Evolutionary conservation across 495 filamentous ascomycete species (phyloP).

Genomic region (Sordaria brevicollis): DNA sequence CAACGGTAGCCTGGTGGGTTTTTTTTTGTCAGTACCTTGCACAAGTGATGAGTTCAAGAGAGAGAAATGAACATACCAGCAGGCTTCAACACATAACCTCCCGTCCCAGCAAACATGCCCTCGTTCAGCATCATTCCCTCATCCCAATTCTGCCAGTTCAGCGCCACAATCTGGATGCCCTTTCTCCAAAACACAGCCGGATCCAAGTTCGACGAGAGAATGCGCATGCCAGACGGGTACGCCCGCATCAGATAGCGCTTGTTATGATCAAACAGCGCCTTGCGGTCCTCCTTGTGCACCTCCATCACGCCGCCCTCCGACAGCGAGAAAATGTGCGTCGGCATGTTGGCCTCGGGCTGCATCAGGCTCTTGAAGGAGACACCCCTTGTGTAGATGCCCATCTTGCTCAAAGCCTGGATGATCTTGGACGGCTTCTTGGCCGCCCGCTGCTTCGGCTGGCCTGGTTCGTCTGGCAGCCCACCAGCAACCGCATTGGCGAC

Average conservation of each 20-base stretch:
- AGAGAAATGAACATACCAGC: slow-evolving; percentile 26
- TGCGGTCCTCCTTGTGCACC: slow-evolving; percentile 49
- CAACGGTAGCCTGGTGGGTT: slow-evolving; percentile 22
- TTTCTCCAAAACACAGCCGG: slow-evolving; percentile 76
- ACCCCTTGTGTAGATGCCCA: slow-evolving; percentile 75
- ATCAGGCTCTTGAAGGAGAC: slow-evolving; percentile 67
- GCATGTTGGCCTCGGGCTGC: slow-evolving; percentile 52
- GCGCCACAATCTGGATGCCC: slow-evolving; percentile 82
- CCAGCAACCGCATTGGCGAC: neutral
- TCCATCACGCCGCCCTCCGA: slow-evolving; percentile 69
- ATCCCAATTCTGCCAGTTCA: slow-evolving; percentile 92
- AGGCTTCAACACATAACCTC: slow-evolving; percentile 81
- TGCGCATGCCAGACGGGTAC: slow-evolving; percentile 74
- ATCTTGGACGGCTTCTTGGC: slow-evolving; percentile 51
- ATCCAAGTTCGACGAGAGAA: slow-evolving; percentile 78
- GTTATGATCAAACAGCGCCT: slow-evolving; percentile 71
- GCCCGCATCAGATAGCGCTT: slow-evolving; percentile 75
- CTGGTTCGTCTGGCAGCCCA: neutral
- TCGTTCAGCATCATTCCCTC: slow-evolving; percentile 93
- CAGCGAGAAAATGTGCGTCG: slow-evolving; percentile 79
- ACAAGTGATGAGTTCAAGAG: neutral
- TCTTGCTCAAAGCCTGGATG: slow-evolving; percentile 56
- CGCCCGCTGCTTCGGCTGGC: neutral
- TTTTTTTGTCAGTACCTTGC: neutral
- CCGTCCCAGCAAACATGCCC: slow-evolving; percentile 75